Evolutionary conservation across 2,329 filamentous ascomycete species (phyloP).

Genomic region (Venturia nashicola): DNA sequence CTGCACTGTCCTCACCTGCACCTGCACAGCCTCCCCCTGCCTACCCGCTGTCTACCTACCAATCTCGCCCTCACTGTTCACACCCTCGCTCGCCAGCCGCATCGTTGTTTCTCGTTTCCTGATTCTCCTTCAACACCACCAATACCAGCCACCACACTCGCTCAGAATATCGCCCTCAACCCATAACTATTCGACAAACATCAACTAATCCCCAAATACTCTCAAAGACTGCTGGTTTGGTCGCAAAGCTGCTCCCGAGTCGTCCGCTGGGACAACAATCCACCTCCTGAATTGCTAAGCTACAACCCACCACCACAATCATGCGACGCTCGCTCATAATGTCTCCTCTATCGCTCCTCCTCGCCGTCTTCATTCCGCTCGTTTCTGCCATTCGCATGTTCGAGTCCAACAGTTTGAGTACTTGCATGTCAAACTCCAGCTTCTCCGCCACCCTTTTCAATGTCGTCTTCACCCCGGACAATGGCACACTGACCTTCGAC

Average conservation of each 20-base stretch:
- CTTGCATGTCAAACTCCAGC: conserved; percentile 71
- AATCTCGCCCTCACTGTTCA: no score
- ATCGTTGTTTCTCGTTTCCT: no score
- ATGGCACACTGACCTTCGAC: conserved; percentile 59
- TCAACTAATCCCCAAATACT: neutral
- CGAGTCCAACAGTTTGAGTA: conserved; percentile 69
- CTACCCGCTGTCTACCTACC: no score
- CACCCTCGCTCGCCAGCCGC: no score
- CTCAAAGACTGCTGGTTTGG: neutral
- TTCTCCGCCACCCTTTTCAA: conserved; percentile 88
- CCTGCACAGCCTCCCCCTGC: no score
- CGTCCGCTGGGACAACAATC: neutral
- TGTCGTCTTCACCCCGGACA: conserved; percentile 64
- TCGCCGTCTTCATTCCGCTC: conserved; percentile 17
- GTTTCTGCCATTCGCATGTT: conserved; percentile 55
- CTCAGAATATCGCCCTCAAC: neutral
- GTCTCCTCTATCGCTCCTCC: conserved; percentile 6
- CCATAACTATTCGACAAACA: neutral
- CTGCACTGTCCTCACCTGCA: no score
- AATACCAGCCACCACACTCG: neutral
- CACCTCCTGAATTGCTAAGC: neutral
- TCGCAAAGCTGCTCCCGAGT: neutral
- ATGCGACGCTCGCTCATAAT: conserved; percentile 12
- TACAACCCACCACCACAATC: neutral
- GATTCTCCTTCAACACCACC: no score